These are phyloP conservation scores for Cercospora canescens DNA, from an alignment of 2,329 filamentous ascomycete species.

Conservation along the genomic window DNA sequence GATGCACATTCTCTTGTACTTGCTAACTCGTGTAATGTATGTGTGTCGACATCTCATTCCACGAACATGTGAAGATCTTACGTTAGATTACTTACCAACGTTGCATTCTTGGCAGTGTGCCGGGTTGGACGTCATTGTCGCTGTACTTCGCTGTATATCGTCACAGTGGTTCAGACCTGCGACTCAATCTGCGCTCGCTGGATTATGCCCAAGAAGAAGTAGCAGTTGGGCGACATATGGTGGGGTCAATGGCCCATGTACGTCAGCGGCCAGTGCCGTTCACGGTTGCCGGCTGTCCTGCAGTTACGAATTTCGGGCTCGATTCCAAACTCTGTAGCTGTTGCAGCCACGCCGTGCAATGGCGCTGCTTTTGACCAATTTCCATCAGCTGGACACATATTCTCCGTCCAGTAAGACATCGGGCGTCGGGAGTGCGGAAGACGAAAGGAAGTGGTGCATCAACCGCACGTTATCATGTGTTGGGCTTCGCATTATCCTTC, in stretches of 20 bases:
- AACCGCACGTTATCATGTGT: no score
- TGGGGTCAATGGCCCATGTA: not conserved
- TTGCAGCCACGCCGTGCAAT: not conserved
- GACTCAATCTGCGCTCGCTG: not conserved
- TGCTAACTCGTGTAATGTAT: no score
- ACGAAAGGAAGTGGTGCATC: not conserved
- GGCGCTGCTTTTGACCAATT: not conserved
- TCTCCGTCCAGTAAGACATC: not conserved
- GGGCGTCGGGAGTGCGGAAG: not conserved
- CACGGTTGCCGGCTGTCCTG: not conserved
- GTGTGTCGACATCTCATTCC: not conserved
- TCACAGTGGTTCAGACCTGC: not conserved
- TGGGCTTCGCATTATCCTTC: no score
- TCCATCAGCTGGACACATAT: not conserved
- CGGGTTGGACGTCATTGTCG: not conserved
- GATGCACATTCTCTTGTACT: no score
- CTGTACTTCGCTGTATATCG: not conserved
- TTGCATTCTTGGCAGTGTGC: conserved; percentile 17
- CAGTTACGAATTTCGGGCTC: not conserved
- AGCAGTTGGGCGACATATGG: not conserved
- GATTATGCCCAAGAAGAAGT: not conserved
- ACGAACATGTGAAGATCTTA: not conserved
- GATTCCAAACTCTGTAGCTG: not conserved
- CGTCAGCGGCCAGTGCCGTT: conserved; percentile 1
- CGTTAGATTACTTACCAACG: conserved; percentile 4